phyloP scores from a whole-genome alignment of 2,329 filamentous ascomycete species.

The Fusarium luffae region DNA sequence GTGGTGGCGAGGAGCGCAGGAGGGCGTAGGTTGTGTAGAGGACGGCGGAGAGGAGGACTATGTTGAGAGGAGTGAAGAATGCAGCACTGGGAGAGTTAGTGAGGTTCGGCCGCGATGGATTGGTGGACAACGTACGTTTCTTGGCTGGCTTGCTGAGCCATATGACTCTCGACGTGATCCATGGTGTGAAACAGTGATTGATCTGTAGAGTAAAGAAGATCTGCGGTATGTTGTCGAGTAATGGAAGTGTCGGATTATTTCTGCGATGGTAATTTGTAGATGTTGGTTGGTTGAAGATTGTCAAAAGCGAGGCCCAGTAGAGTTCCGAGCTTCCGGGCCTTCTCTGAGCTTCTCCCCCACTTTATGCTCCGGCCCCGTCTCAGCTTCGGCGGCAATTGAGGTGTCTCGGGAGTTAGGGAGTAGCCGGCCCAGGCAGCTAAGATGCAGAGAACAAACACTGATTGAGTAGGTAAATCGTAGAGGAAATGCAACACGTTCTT shows the following conservation, averaged over 20 bases:
- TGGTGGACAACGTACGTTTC: constrained; percentile 50
- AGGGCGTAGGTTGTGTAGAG: constrained; percentile 69
- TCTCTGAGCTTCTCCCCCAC: constrained; percentile 35
- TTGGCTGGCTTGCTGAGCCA: constrained; percentile 64
- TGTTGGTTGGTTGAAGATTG: constrained; percentile 1
- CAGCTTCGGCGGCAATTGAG: constrained; percentile 30
- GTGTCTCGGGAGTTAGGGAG: constrained; percentile 10
- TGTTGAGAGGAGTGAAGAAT: constrained; percentile 71
- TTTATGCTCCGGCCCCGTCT: constrained; percentile 20
- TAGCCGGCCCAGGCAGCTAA: background rate
- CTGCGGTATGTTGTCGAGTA: background rate
- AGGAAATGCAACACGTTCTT: background rate
- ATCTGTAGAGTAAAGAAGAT: background rate
- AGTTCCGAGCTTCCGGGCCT: constrained; percentile 28
- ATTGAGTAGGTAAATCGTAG: background rate
- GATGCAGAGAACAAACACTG: background rate
- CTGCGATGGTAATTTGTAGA: background rate
- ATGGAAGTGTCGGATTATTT: background rate
- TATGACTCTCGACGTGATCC: constrained; percentile 68
- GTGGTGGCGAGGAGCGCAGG: constrained; percentile 60
- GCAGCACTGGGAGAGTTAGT: constrained; percentile 49
- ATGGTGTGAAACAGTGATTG: constrained; percentile 47
- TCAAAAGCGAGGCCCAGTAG: background rate
- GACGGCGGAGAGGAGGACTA: constrained; percentile 66
- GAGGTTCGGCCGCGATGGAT: background rate